Percentiles rank a stretch among this genome's conserved stretches.
Evolutionary conservation across 2,329 filamentous ascomycete genomes (phyloP).

Genomic region (Pezicula radicicola): DNA sequence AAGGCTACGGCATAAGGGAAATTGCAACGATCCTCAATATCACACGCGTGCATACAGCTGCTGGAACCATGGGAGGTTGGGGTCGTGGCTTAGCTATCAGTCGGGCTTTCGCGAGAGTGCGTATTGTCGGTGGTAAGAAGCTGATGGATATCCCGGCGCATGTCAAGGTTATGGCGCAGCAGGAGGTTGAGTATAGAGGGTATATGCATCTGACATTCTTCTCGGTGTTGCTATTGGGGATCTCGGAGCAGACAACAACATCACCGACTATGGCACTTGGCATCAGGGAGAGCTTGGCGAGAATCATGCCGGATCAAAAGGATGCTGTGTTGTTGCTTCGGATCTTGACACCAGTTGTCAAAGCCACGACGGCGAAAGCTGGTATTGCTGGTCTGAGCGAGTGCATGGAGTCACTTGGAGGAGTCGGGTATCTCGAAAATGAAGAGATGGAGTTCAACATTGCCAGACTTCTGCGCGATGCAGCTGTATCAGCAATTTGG

Average conservation of each 20-base stretch:
- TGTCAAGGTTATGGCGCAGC: conserved; percentile 53
- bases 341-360: conserved; percentile 56
- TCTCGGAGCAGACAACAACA: conserved; percentile 41
- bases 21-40: conserved; percentile 68
- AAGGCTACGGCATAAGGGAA: conserved; percentile 65
- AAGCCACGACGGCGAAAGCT: conserved; percentile 53
- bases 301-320: conserved; percentile 1
- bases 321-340: conserved; percentile 44
- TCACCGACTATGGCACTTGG: neutral
- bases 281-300: conserved; percentile 10
- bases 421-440: conserved; percentile 63
- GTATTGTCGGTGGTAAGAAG: conserved; percentile 47
- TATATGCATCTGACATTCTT: conserved; percentile 55
- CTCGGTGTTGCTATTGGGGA: conserved; percentile 50
- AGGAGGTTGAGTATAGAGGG: conserved; percentile 53
- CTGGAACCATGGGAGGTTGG: conserved; percentile 49
- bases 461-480: conserved; percentile 63
- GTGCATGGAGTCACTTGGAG: conserved; percentile 63
- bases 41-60: conserved; percentile 56
- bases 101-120: conserved; percentile 54
- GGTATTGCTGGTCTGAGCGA: conserved; percentile 48
- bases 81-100: conserved; percentile 55
- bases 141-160: conserved; percentile 51
- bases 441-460: conserved; percentile 64
- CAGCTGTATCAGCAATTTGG: conserved; percentile 63